phyloP scores from a whole-genome alignment of 768 basidiomycete species.

The Suillus decipiens region DNA sequence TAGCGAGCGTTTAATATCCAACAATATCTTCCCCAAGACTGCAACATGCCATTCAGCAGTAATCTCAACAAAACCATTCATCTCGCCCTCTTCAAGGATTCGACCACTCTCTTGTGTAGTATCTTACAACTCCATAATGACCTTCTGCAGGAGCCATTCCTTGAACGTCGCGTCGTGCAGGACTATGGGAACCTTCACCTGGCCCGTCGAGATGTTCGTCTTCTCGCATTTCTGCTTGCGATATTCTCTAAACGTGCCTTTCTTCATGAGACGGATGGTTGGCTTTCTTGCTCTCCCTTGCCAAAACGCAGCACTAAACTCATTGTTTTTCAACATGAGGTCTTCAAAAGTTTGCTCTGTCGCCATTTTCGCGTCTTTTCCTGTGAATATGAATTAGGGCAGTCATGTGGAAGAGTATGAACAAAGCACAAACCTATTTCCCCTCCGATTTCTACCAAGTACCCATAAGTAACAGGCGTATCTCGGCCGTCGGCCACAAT shows the following conservation, averaged over 20 bases:
- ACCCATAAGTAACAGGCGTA: slow-evolving; percentile 1
- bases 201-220: slow-evolving; percentile 1
- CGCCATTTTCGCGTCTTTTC: background rate
- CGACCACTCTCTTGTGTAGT: background rate
- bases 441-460: slow-evolving; percentile 10
- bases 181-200: slow-evolving; percentile 13
- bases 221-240: slow-evolving; percentile 8
- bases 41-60: no score
- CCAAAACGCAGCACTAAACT: background rate
- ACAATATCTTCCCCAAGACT: no score
- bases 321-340: background rate
- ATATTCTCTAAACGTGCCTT: slow-evolving; percentile 13
- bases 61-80: background rate
- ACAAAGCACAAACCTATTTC: background rate
- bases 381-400: background rate
- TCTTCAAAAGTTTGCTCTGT: background rate
- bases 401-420: background rate
- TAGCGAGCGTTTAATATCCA: no score
- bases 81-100: background rate
- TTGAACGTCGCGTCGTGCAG: slow-evolving; percentile 3
- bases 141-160: slow-evolving; percentile 13
- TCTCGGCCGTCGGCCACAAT: slow-evolving; percentile 7
- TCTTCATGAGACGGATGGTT: slow-evolving; percentile 5
- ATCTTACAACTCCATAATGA: slow-evolving; percentile 8
- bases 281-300: background rate